Conservation (phyloP, 495 filamentous ascomycete genomes). For the Hypoxylon rickii region DNA sequence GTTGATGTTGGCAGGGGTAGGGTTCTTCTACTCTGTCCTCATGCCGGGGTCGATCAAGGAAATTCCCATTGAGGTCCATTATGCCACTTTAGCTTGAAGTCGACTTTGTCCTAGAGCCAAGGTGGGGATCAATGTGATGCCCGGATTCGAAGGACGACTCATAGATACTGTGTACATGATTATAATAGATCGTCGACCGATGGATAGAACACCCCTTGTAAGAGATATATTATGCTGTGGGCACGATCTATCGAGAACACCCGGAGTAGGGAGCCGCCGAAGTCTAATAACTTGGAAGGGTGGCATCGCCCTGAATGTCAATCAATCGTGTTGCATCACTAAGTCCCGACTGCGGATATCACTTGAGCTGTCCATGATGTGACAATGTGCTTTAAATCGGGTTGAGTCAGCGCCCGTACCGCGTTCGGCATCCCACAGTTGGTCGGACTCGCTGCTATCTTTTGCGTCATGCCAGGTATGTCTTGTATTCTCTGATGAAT, state of each 20-base stretch:
- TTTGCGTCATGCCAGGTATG: too few relatives aligned
- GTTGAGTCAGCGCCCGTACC: conserved; percentile 8
- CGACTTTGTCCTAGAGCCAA: conserved; percentile 1
- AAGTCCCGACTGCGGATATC: conserved; percentile 38
- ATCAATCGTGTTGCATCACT: conserved; percentile 35
- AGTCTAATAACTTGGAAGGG: conserved; percentile 17
- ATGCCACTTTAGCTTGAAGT: too few relatives aligned
- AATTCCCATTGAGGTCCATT: too few relatives aligned
- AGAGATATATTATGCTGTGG: conserved; percentile 9
- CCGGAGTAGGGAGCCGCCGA: conserved; percentile 20
- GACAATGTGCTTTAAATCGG: conserved; percentile 13
- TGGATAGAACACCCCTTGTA: conserved; percentile 11
- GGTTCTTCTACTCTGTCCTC: conserved; percentile 12
- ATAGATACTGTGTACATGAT: conserved; percentile 15
- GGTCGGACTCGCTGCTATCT: conserved; percentile 9
- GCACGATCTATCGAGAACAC: conserved; percentile 5
- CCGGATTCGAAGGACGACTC: conserved; percentile 4
- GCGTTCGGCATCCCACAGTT: conserved; percentile 27
- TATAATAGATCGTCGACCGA: not conserved
- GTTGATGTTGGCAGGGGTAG: conserved; percentile 21
- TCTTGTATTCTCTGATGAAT: conserved; percentile 13
- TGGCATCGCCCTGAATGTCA: conserved; percentile 33
- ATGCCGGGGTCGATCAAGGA: conserved; percentile 22
- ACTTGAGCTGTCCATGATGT: conserved; percentile 36
- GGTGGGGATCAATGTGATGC: conserved; percentile 14